Evolutionary conservation across 768 basidiomycete species (phyloP).

Genomic region (Trametes maxima): DNA sequence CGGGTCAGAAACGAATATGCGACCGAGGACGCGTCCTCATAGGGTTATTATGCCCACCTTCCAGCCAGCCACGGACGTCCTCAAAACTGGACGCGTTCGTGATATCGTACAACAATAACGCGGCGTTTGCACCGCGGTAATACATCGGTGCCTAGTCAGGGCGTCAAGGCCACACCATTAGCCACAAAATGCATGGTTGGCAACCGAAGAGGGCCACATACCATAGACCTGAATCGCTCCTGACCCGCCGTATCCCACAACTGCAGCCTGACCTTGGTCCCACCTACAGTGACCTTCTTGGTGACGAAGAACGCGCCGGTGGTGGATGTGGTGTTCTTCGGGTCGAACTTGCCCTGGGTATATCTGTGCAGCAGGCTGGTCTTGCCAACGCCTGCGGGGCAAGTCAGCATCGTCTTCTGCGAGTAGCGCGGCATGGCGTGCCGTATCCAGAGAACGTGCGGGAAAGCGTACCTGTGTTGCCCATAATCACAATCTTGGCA

Average conservation of each 20-base stretch:
- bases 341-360: conserved; percentile 88
- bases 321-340: conserved; percentile 85
- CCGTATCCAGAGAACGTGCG: conserved; percentile 4
- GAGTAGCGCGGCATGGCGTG: not conserved
- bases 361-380: conserved; percentile 89
- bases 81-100: conserved; percentile 88
- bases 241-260: conserved; percentile 95
- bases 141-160: conserved; percentile 85
- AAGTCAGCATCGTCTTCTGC: conserved; percentile 38
- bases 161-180: conserved; percentile 19
- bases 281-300: conserved; percentile 87
- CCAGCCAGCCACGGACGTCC: conserved; percentile 89
- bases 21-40: not conserved
- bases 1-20: not conserved
- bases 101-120: conserved; percentile 93
- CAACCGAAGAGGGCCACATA: conserved; percentile 30
- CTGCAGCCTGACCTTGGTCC: conserved; percentile 83
- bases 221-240: conserved; percentile 91
- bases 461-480: conserved; percentile 56
- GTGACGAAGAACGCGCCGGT: conserved; percentile 93
- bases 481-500: conserved; percentile 96
- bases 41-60: conserved; percentile 52
- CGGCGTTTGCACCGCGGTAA: conserved; percentile 94
- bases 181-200: conserved; percentile 3
- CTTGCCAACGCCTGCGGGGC: conserved; percentile 78